These are phyloP conservation scores for Aspergillus egyptiacus DNA, from an alignment of 495 filamentous ascomycete species.

Conservation along the genomic window DNA sequence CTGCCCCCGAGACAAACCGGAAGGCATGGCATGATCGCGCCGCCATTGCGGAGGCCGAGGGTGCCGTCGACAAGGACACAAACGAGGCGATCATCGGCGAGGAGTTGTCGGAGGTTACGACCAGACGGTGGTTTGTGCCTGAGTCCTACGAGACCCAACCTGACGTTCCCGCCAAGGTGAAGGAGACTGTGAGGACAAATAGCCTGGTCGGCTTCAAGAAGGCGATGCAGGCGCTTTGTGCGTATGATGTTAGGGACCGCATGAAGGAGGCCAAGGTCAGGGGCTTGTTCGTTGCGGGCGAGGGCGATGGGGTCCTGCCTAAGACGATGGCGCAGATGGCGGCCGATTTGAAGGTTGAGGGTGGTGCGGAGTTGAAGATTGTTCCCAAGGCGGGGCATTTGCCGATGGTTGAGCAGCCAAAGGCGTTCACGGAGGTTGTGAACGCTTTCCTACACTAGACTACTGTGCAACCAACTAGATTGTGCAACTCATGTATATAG, in stretches of 20 bases:
- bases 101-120: conserved; percentile 59
- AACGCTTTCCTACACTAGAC: conserved; percentile 42
- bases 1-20: conserved; percentile 60
- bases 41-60: conserved; percentile 55
- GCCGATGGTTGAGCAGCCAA: conserved; percentile 74
- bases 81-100: conserved; percentile 50
- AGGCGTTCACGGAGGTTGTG: conserved; percentile 57
- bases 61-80: conserved; percentile 32
- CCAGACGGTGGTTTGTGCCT: conserved; percentile 67
- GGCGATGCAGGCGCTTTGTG: conserved; percentile 65
- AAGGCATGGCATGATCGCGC: conserved; percentile 73
- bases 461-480: too few species aligned
- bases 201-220: conserved; percentile 63
- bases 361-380: conserved; percentile 51
- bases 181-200: conserved; percentile 57
- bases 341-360: conserved; percentile 45
- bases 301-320: conserved; percentile 67
- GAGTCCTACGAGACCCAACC: conserved; percentile 50
- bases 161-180: conserved; percentile 47
- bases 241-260: conserved; percentile 62
- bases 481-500: conserved; percentile 10
- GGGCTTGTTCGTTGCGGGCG: conserved; percentile 62
- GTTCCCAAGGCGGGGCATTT: conserved; percentile 68
- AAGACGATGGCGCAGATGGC: conserved; percentile 72
- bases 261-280: conserved; percentile 55